phyloP scores from a whole-genome alignment of 2,329 filamentous ascomycete genomes.

The Nemania sp. region DNA sequence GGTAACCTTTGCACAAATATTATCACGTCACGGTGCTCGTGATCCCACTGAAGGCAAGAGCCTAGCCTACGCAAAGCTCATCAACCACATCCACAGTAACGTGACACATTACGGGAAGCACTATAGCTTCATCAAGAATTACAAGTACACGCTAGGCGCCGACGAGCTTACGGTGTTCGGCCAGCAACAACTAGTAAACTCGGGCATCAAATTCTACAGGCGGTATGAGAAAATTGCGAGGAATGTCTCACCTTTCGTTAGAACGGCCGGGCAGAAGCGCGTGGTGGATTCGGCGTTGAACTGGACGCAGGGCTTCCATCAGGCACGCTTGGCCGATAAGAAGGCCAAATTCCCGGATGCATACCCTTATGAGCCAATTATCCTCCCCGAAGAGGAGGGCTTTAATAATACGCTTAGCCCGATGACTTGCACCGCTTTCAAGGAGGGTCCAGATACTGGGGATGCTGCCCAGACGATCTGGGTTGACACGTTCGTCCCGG shows the following conservation, averaged over 20 bases:
- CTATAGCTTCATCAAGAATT: constrained; percentile 78
- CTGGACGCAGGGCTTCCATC: constrained; percentile 80
- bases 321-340: constrained; percentile 59
- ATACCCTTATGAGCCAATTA: constrained; percentile 68
- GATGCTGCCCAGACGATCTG: constrained; percentile 67
- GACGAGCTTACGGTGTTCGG: constrained; percentile 78
- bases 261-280: constrained; percentile 76
- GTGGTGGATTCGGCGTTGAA: constrained; percentile 80
- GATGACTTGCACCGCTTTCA: constrained; percentile 77
- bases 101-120: constrained; percentile 69
- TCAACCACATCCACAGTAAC: constrained; percentile 72
- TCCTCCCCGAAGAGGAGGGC: constrained; percentile 74
- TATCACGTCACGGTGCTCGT: constrained; percentile 87
- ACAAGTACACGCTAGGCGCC: constrained; percentile 76
- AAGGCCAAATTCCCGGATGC: constrained; percentile 56
- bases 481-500: constrained; percentile 71
- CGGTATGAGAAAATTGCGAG: constrained; percentile 75
- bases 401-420: constrained; percentile 88
- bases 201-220: constrained; percentile 79
- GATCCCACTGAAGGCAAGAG: constrained; percentile 81
- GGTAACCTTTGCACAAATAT: constrained; percentile 81
- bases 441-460: constrained; percentile 67
- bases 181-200: constrained; percentile 76
- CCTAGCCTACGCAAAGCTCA: constrained; percentile 69
- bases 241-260: constrained; percentile 73